Percentiles rank a stretch among this genome's conserved stretches.
Conservation (phyloP, 495 filamentous ascomycete species). For the Neurospora hispaniola region DNA sequence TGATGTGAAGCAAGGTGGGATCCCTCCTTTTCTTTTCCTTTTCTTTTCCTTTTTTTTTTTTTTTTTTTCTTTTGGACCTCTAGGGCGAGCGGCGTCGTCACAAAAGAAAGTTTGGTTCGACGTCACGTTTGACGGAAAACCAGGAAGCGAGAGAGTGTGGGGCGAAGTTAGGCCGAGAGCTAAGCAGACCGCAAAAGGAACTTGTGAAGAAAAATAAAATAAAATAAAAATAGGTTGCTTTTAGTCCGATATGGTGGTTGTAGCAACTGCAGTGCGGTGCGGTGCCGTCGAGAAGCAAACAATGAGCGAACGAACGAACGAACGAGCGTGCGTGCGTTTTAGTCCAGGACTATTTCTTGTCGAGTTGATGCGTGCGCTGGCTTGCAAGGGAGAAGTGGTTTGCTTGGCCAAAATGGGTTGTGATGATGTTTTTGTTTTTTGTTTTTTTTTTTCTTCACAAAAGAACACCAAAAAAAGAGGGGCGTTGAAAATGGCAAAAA, state of each 20-base stretch:
- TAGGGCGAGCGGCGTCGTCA: neutral
- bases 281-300: neutral
- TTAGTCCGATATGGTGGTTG: neutral
- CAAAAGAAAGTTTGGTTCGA: neutral
- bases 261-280: neutral
- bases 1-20: neutral
- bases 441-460: neutral
- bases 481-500: neutral
- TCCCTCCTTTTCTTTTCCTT: neutral
- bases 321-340: neutral
- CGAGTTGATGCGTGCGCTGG: neutral
- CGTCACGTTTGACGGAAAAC: neutral
- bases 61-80: neutral
- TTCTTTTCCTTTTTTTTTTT: neutral
- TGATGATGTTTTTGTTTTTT: neutral
- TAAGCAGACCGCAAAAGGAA: neutral
- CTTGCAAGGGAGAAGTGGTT: neutral
- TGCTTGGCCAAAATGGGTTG: neutral
- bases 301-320: neutral
- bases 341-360: neutral
- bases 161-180: neutral
- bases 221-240: neutral
- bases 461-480: neutral
- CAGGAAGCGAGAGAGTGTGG: neutral
- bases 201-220: neutral